phyloP scores from a whole-genome alignment of 2,329 filamentous ascomycete genomes.

The Hymenoscyphus salicellus region DNA sequence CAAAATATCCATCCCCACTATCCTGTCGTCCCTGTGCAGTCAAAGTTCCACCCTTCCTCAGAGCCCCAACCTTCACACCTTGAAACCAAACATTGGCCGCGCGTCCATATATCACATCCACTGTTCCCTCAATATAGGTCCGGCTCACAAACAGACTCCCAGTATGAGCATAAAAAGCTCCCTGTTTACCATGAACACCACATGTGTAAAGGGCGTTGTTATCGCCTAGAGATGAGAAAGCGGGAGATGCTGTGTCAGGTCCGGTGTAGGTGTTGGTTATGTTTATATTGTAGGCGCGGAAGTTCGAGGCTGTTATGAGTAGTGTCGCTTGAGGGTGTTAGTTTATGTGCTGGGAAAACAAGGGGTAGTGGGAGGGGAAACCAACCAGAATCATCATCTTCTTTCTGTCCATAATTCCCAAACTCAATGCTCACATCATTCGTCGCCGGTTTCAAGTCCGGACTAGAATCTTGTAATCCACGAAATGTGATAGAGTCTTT shows the following conservation, averaged over 20 bases:
- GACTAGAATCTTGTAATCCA: constrained; percentile 41
- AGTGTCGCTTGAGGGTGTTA: constrained; percentile 17
- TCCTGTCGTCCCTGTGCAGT: constrained; percentile 44
- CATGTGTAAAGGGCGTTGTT: constrained; percentile 55
- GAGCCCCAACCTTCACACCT: constrained; percentile 43
- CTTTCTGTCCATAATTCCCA: constrained; percentile 8
- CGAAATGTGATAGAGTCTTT: constrained; percentile 44
- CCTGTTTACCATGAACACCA: constrained; percentile 52
- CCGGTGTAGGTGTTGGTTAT: constrained; percentile 46
- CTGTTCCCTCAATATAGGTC: constrained; percentile 53
- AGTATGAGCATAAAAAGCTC: constrained; percentile 47
- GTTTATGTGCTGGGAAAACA: background rate
- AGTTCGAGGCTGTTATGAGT: constrained; percentile 42
- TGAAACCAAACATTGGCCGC: constrained; percentile 51
- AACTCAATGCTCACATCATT: constrained; percentile 42
- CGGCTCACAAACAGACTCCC: constrained; percentile 54
- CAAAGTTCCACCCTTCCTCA: constrained; percentile 44
- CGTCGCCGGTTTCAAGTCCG: constrained; percentile 38
- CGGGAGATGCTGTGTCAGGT: constrained; percentile 49
- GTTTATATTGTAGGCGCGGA: constrained; percentile 57
- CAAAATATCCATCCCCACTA: constrained; percentile 48
- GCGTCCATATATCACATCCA: constrained; percentile 58
- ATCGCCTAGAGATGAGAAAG: constrained; percentile 47
- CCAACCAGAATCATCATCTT: constrained; percentile 39
- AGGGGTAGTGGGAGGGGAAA: background rate